phyloP scores from a whole-genome alignment of 306 rosid species.

The Adenanthera pavonina region DNA sequence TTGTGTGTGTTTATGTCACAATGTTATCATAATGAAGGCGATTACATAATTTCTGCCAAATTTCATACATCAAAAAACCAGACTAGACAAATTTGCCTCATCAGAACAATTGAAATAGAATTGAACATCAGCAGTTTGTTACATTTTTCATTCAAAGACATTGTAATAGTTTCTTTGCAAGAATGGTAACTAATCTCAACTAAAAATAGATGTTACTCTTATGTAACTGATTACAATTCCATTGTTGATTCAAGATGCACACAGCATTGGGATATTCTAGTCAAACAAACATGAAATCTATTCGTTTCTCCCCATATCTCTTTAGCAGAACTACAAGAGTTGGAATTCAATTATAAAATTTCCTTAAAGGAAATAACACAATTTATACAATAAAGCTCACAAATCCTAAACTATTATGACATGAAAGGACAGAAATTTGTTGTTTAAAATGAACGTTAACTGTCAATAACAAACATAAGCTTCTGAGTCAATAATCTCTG shows the following conservation, averaged over 20 bases:
- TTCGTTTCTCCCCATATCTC: background rate
- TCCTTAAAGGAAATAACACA: background rate
- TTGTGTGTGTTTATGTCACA: conserved; percentile 10
- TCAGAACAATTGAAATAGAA: conserved; percentile 25
- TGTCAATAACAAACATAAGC: background rate
- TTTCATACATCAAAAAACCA: conserved; percentile 5
- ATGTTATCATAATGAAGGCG: conserved; percentile 13
- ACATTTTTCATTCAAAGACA: conserved; percentile 15
- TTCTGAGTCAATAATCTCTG: conserved; percentile 23
- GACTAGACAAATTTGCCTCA: conserved; percentile 27
- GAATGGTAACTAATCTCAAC: conserved; percentile 21
- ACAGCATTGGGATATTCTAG: background rate
- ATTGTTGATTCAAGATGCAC: background rate
- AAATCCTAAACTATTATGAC: conserved; percentile 1
- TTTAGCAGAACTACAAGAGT: background rate
- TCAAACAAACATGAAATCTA: conserved; percentile 1
- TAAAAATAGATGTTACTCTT: conserved; percentile 1
- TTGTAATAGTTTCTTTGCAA: conserved; percentile 7
- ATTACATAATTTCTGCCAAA: background rate
- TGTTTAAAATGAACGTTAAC: conserved; percentile 6
- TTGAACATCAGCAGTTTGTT: conserved; percentile 20
- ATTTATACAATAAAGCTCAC: background rate
- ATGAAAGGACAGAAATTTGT: conserved; percentile 12
- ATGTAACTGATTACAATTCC: background rate
- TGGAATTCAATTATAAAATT: background rate